Base-by-base conservation (phyloP, 2,329 filamentous ascomycete genomes). In the Sarocladium oryzae region DNA sequence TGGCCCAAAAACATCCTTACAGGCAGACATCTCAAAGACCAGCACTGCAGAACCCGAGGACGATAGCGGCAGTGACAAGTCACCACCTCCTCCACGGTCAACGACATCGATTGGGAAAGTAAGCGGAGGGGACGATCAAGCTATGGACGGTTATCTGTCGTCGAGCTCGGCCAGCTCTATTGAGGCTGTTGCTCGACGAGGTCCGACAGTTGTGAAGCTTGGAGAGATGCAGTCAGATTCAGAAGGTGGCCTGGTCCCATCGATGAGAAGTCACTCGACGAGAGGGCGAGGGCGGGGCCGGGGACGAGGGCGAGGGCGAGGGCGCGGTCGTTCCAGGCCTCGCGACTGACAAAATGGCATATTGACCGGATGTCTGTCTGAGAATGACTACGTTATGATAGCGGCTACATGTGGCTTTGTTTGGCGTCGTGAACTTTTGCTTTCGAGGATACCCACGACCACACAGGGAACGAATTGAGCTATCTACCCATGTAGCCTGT, bases 291-390 rank as follows among this genome's bases (percentile, higher is more conserved):
- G 52, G n/a, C n/a, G 28, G 28, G 28, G 7, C 5, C 37, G 55
- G 37, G 53, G 56, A 24, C 33, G 54, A 8, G 48, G 26, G 5
- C 45, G 57, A 24, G 55, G 59, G 5, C 52, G 63, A 37, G 57
- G 56, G 1, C 56, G 61, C 4, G 55, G 58, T n/a, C 52, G 61
- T 16, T 57, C 58, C 13, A 52, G 64, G 26, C 4, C n/a, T 21
- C 43, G 43, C 21, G 43, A 4, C n/a, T 24, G n/a, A 30, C 28
- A 30, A 30, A 7, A 7, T 13, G 28, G 7, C 13, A 30, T 30
- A n/a, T n/a, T n/a, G n/a, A n/a, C n/a, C n/a, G n/a, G n/a, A n/a
- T n/a, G n/a, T n/a, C n/a, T n/a, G n/a, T n/a, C n/a, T n/a, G n/a
- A n/a, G n/a, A n/a, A n/a, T n/a, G n/a, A n/a, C n/a, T n/a, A n/a